Evolutionary conservation across 2,329 filamentous ascomycete species (phyloP).

Genomic region (Xylaria arbuscula): DNA sequence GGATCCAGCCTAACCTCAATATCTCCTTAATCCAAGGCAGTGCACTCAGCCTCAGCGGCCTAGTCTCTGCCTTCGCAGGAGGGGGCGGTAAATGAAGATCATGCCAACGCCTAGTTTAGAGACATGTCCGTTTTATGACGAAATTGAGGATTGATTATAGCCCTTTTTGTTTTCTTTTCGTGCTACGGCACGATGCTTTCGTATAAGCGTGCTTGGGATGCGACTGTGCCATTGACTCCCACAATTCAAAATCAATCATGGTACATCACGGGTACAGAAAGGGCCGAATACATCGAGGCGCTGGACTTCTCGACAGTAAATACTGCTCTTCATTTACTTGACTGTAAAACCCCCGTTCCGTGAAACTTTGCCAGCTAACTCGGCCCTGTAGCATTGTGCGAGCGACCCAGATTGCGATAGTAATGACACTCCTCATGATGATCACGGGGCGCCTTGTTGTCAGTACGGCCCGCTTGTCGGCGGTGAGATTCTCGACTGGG

Average conservation of each 20-base stretch:
- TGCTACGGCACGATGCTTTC: conserved; percentile 21
- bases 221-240: conserved; percentile 1
- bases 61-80: neutral
- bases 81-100: neutral
- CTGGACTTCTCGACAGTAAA: conserved; percentile 8
- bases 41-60: conserved; percentile 3
- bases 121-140: too few species aligned
- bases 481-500: conserved; percentile 28
- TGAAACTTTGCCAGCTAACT: neutral
- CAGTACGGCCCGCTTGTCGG: conserved; percentile 19
- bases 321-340: neutral
- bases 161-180: neutral
- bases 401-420: neutral
- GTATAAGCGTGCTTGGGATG: neutral
- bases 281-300: conserved; percentile 30
- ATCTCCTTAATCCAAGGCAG: too few species aligned
- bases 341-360: neutral
- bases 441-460: neutral
- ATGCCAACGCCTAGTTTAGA: too few species aligned
- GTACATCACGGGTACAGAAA: conserved; percentile 22
- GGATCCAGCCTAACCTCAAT: too few species aligned
- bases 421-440: neutral
- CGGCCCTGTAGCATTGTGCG: conserved; percentile 10
- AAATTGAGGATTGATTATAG: too few species aligned
- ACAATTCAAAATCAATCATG: conserved; percentile 23